Evolutionary conservation across 768 basidiomycete genomes (phyloP), one percentile per base, ranked within the genome.

Genomic region (Auricularia sp.): DNA sequence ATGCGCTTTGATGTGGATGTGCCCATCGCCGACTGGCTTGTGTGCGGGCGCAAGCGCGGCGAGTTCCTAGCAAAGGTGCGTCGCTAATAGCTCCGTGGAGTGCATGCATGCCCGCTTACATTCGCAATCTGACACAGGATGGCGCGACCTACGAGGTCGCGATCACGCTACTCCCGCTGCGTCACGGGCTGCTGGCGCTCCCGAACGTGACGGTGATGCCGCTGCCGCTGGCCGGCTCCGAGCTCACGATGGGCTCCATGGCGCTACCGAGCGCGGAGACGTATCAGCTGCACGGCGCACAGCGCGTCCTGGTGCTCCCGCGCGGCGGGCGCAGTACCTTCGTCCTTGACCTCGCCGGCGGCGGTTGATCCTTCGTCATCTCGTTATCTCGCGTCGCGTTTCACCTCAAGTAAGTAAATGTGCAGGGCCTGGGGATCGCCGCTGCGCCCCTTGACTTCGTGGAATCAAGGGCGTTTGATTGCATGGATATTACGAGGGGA

Each of bases 1-100:
- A 80, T 95, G 75, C 82, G 87, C 44, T 98, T 89, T 71, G 91
- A 94, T 68, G 80, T 97, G 16, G 86, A 90, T 65, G 91, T 93
- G 68, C 81, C 85, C 74, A 81, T 86, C 18, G 85, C 85, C 61
- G 89, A 92, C 68, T 98, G 95, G 95, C 79, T 97, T 3, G 84
- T 98, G 8, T 90, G 92, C 66, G 95, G 95, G 8, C 81, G 82
- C 51, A 96, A 94, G 75, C 85, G 89, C 63, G 94, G 94, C 0
- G 89, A 90, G 69, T 95, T 92, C 70, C 63, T 81, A 18, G 90
- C 89, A 2, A 80, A 78, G 76, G 95, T 91, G 70, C 63, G 85
- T 71, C 64, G n/a, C 59, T 64, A 16, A 62, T 37, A 61, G n/a
- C 36, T 59, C 54, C 21, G 24, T 29, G 18, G 45, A 21, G 21